Evolutionary conservation across 2,329 filamentous ascomycete genomes (phyloP).

Genomic region (Hypoxylon sp.): DNA sequence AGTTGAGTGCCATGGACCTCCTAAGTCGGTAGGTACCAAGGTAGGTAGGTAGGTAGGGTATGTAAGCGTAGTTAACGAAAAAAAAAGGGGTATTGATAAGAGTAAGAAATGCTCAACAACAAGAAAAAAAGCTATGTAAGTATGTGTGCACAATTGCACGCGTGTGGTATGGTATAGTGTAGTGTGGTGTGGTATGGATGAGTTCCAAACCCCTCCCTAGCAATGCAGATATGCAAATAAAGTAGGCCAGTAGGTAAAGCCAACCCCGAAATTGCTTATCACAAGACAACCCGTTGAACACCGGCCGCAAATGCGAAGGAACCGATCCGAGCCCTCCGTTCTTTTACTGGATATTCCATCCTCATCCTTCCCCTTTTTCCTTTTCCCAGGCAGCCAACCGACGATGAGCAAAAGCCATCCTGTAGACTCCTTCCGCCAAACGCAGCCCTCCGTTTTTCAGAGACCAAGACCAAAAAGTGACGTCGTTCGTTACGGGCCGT

Average conservation of each 20-base stretch:
- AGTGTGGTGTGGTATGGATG: no score
- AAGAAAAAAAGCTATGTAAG: constrained; percentile 13
- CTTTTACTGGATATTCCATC: constrained; percentile 14
- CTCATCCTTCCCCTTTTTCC: constrained; percentile 6
- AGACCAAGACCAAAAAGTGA: constrained; percentile 15
- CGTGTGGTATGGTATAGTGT: no score
- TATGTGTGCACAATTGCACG: no score
- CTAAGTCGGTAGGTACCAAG: no score
- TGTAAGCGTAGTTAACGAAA: no score
- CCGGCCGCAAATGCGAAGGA: constrained; percentile 29
- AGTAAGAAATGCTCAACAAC: constrained; percentile 18
- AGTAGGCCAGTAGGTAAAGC: no score
- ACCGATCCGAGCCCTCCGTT: constrained; percentile 9
- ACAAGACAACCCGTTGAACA: constrained; percentile 30
- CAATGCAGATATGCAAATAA: no score
- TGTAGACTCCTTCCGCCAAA: constrained; percentile 18
- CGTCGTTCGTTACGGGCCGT: constrained; percentile 32
- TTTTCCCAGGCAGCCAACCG: no score
- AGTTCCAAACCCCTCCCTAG: no score
- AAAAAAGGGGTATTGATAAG: constrained; percentile 28
- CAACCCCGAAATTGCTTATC: no score
- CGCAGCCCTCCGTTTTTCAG: constrained; percentile 15
- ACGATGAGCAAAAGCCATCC: constrained; percentile 17
- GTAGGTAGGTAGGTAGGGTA: no score
- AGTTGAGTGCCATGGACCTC: no score